These are phyloP conservation scores for Tylopilus felleus DNA, from an alignment of 768 basidiomycete genomes.

Conservation along the genomic window DNA sequence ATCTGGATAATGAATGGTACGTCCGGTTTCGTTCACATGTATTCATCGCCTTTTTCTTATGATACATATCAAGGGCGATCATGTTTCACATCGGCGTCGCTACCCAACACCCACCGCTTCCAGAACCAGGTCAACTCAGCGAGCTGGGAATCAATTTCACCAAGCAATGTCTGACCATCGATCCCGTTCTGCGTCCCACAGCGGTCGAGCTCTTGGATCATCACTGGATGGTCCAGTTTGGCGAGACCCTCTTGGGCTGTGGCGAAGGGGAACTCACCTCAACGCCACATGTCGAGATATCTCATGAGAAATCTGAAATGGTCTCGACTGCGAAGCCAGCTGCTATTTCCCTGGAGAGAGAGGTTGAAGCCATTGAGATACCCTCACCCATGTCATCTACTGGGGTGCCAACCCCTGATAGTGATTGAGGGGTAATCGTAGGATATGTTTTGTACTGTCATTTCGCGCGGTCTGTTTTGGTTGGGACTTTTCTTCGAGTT, in stretches of 20 bases:
- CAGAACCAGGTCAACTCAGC: slow-evolving; percentile 86
- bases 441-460: background rate
- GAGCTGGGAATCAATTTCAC: slow-evolving; percentile 91
- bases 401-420: slow-evolving; percentile 30
- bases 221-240: slow-evolving; percentile 85
- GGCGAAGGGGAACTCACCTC: slow-evolving; percentile 60
- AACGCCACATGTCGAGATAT: slow-evolving; percentile 43
- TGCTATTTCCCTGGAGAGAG: slow-evolving; percentile 54
- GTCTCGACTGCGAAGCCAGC: slow-evolving; percentile 56
- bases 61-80: slow-evolving; percentile 71
- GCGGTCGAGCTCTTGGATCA: slow-evolving; percentile 84
- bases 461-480: background rate
- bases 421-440: slow-evolving; percentile 17
- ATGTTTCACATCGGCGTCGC: slow-evolving; percentile 99
- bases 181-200: slow-evolving; percentile 77
- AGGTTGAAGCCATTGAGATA: slow-evolving; percentile 52
- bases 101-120: slow-evolving; percentile 93
- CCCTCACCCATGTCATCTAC: slow-evolving; percentile 49
- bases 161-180: slow-evolving; percentile 85
- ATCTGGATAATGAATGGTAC: slow-evolving; percentile 98
- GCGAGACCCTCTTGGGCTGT: slow-evolving; percentile 64
- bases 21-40: slow-evolving; percentile 14
- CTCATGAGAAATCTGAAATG: slow-evolving; percentile 47
- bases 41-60: background rate
- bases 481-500: background rate